A percentile compares a stretch with the other conserved stretches of the same genome.
These are phyloP conservation scores for Jaenimonas drosophilae DNA, from an alignment of 208 protist genomes.

Conservation along the genomic window DNA sequence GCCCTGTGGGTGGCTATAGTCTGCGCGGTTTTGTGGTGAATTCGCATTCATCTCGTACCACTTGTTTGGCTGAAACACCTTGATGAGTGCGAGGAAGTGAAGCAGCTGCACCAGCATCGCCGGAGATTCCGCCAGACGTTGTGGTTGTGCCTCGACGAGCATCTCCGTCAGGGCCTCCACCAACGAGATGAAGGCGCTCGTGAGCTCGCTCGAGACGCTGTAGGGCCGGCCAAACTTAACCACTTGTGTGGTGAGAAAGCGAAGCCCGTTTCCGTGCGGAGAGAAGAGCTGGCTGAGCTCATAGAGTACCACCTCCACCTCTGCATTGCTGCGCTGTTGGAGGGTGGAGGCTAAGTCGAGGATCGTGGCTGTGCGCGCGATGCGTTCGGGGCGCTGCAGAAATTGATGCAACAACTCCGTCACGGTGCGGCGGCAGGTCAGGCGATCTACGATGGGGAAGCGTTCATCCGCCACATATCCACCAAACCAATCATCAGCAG, in stretches of 20 bases:
- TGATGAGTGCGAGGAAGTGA: slow-evolving; percentile 76
- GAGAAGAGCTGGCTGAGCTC: slow-evolving; percentile 61
- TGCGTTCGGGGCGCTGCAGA: slow-evolving; percentile 28
- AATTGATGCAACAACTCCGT: slow-evolving; percentile 71
- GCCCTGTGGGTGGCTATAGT: slow-evolving; percentile 72
- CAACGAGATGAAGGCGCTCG: slow-evolving; percentile 48
- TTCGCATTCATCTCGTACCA: slow-evolving; percentile 66
- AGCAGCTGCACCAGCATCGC: slow-evolving; percentile 51
- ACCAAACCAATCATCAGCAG: slow-evolving; percentile 9
- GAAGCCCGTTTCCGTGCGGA: slow-evolving; percentile 54
- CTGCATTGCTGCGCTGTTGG: slow-evolving; percentile 36
- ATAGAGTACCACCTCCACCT: slow-evolving; percentile 54
- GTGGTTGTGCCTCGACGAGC: slow-evolving; percentile 55
- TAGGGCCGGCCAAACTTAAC: slow-evolving; percentile 67
- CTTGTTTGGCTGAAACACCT: slow-evolving; percentile 78
- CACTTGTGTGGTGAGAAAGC: slow-evolving; percentile 47
- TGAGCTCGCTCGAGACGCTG: slow-evolving; percentile 35
- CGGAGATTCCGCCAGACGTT: slow-evolving; percentile 43
- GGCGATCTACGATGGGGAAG: slow-evolving; percentile 59
- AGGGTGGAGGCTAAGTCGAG: slow-evolving; percentile 67
- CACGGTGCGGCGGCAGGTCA: slow-evolving; percentile 61
- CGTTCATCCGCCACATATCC: slow-evolving; percentile 46
- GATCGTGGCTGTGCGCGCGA: slow-evolving; percentile 59
- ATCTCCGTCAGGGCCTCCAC: slow-evolving; percentile 47
- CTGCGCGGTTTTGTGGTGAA: slow-evolving; percentile 54